Conservation (phyloP, 768 basidiomycete species). For the Trichaptum fuscoviolaceum region DNA sequence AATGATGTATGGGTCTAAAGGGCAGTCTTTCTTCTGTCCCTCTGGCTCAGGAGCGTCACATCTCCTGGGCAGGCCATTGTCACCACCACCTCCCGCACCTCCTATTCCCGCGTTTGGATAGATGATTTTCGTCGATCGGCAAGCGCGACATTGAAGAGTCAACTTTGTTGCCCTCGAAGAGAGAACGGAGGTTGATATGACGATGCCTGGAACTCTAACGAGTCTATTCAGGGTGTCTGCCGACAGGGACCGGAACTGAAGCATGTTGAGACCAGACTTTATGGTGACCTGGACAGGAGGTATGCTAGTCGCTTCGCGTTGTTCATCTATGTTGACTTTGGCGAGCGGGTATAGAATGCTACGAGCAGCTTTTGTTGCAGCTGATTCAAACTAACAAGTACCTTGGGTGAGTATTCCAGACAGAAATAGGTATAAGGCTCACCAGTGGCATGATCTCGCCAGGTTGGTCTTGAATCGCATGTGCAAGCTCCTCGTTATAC, state of each 20-base stretch:
- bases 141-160: constrained; percentile 89
- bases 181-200: constrained; percentile 92
- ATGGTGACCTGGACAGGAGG: constrained; percentile 84
- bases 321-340: constrained; percentile 35
- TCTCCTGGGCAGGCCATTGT: constrained; percentile 76
- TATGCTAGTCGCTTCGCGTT: constrained; percentile 43
- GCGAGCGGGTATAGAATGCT: constrained; percentile 78
- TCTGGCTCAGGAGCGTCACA: constrained; percentile 80
- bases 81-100: constrained; percentile 82
- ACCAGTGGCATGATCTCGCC: constrained; percentile 87
- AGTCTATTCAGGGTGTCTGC: constrained; percentile 95
- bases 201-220: constrained; percentile 95
- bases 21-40: constrained; percentile 91
- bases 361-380: constrained; percentile 79
- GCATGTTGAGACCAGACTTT: constrained; percentile 85
- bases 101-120: constrained; percentile 76
- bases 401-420: neutral
- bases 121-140: constrained; percentile 73
- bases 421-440: constrained; percentile 19
- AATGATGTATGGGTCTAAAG: constrained; percentile 92
- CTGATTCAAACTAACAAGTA: constrained; percentile 75
- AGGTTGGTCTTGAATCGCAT: constrained; percentile 84
- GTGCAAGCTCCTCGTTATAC: constrained; percentile 92
- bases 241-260: constrained; percentile 89
- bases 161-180: constrained; percentile 91